Base-by-base conservation (phyloP, 495 filamentous ascomycete species). In the Trichoderma erinaceum region DNA sequence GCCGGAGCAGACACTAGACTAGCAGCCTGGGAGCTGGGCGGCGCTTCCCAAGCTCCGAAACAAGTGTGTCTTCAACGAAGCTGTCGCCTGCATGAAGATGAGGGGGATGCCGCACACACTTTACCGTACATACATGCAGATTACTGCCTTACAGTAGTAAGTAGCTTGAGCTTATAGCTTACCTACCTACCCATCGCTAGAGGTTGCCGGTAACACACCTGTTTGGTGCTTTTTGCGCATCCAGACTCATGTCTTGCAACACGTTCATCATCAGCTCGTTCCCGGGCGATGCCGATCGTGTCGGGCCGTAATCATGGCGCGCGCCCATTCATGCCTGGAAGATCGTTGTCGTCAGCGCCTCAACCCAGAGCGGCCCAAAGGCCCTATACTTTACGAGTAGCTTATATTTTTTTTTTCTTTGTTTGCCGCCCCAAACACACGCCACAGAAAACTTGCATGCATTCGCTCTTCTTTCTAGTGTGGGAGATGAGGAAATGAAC, bases 251-350 rank as follows among this genome's bases (percentile, higher is more conserved):
- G 29, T 29, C 29, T 29, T 46, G 43, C 43, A 46, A 46, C 43
- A 46, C 48, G 4, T 29, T 29, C 29, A 52, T 52, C 48, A 52
- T n/a, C 56, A 61, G 56, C 56, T 61, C 56, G 56, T 52, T 21
- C 18, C 48, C 48, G 48, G 48, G 48, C 48, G 48, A 52, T 61
- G 56, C 56, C 56, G 56, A 61, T 61, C 48, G 48, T 52, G 48
- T 52, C 56, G 56, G 56, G 56, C 56, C 56, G 56, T 61, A 32
- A 61, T 29, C 11, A 18, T 18, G 46, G 46, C 46, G 46, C 46
- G 52, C 52, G 44, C 56, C 56, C 15, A 61, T 29, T 29, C 27
- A 12, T 61, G 12, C 56, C 23, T 61, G 23, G 44, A 16, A 15
- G 56, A 61, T 61, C 56, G 8, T 29, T 10, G 35, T 38, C 35